These are phyloP conservation scores for Verticillium zaregamsianum DNA, from an alignment of 2,329 filamentous ascomycete species.

Conservation along the genomic window DNA sequence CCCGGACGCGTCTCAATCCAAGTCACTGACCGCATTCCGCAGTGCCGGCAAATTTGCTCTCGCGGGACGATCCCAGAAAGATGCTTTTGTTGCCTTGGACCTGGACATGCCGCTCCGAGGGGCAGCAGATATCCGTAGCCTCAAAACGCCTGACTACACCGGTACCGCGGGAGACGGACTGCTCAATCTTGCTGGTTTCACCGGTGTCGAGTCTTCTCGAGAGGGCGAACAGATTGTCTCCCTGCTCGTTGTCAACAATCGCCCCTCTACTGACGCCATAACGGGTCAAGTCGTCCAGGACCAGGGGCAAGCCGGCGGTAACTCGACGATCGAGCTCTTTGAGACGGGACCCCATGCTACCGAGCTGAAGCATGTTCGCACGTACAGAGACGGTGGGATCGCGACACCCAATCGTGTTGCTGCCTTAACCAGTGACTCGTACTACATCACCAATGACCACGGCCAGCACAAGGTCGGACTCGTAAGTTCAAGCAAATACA, in stretches of 20 bases:
- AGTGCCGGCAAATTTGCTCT: constrained; percentile 17
- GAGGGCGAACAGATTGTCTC: constrained; percentile 7
- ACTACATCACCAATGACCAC: constrained; percentile 21
- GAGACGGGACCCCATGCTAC: constrained; percentile 10
- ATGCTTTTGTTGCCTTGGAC: constrained; percentile 26
- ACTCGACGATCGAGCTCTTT: constrained; percentile 56
- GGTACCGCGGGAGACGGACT: constrained; percentile 26
- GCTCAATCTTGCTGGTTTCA: constrained; percentile 24
- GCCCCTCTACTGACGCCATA: constrained; percentile 17
- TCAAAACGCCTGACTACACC: constrained; percentile 21
- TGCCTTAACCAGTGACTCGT: constrained; percentile 11
- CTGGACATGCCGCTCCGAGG: constrained; percentile 21
- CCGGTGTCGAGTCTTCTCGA: constrained; percentile 18
- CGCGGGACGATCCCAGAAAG: constrained; percentile 21
- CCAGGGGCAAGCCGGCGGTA: constrained; percentile 19
- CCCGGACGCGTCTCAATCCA: background rate
- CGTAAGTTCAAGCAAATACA: background rate
- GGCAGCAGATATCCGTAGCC: constrained; percentile 15
- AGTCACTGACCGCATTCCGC: background rate
- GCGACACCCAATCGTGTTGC: constrained; percentile 20
- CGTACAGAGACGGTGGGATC: constrained; percentile 14
- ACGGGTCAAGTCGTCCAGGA: constrained; percentile 14
- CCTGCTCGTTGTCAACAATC: constrained; percentile 19
- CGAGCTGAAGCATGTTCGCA: constrained; percentile 18
- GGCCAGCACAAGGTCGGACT: constrained; percentile 6